phyloP scores from a whole-genome alignment of 768 basidiomycete species.

The Tylopilus plumbeoviolaceoides region DNA sequence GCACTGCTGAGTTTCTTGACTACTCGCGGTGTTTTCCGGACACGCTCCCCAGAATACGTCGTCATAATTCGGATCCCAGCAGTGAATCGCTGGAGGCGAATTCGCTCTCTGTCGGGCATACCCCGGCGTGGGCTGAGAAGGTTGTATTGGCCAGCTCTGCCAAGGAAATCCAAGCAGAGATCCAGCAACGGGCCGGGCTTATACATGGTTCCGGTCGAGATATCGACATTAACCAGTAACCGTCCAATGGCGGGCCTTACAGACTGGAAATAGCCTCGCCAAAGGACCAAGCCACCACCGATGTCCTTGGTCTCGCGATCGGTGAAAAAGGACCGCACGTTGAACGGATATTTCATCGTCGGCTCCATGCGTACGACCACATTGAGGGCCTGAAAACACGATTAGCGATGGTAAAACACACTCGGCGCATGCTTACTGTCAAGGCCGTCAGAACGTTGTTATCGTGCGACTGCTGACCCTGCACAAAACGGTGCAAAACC shows the following conservation, averaged over 20 bases:
- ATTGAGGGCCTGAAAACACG: slow-evolving; percentile 54
- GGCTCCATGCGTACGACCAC: slow-evolving; percentile 76
- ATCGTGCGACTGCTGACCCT: slow-evolving; percentile 63
- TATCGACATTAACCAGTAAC: slow-evolving; percentile 73
- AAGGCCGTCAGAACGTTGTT: slow-evolving; percentile 65
- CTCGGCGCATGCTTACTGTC: slow-evolving; percentile 39
- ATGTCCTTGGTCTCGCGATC: slow-evolving; percentile 48
- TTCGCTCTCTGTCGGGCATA: slow-evolving; percentile 49
- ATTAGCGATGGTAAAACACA: not conserved
- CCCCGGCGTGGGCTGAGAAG: slow-evolving; percentile 37
- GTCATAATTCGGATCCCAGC: slow-evolving; percentile 49
- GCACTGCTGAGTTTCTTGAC: slow-evolving; percentile 55
- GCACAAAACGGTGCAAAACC: slow-evolving; percentile 58
- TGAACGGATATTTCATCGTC: slow-evolving; percentile 62
- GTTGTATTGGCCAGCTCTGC: slow-evolving; percentile 26
- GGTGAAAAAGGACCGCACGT: slow-evolving; percentile 73
- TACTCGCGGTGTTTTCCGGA: slow-evolving; percentile 47
- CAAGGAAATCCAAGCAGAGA: slow-evolving; percentile 56
- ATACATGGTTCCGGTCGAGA: slow-evolving; percentile 75
- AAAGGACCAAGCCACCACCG: slow-evolving; percentile 62
- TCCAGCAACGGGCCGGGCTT: slow-evolving; percentile 55
- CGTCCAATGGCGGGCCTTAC: slow-evolving; percentile 61
- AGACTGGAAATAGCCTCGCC: slow-evolving; percentile 82
- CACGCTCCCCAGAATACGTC: slow-evolving; percentile 33
- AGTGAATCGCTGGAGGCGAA: slow-evolving; percentile 54